Percentiles rank a stretch among this genome's conserved stretches.
These are phyloP conservation scores for Venturia nashicola DNA, from an alignment of 2,329 filamentous ascomycete genomes.

Conservation along the genomic window DNA sequence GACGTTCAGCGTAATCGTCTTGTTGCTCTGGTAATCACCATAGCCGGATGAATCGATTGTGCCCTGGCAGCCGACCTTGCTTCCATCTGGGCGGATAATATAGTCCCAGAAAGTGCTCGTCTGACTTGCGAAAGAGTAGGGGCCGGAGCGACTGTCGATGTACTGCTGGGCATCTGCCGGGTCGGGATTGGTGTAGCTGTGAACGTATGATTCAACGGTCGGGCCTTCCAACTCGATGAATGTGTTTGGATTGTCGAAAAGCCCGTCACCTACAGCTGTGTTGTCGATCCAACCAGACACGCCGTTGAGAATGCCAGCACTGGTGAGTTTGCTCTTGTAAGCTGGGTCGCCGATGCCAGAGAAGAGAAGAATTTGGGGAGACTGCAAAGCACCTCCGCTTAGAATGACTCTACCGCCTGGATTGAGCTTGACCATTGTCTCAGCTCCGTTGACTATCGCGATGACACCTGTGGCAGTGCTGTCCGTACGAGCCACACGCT, in stretches of 20 bases:
- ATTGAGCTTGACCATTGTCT: slow-evolving; percentile 20
- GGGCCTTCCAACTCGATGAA: slow-evolving; percentile 36
- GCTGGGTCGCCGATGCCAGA: slow-evolving; percentile 25
- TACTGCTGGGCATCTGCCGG: slow-evolving; percentile 33
- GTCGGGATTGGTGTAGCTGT: slow-evolving; percentile 30
- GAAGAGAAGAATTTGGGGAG: slow-evolving; percentile 23
- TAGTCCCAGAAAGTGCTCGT: slow-evolving; percentile 42
- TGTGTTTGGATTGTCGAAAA: slow-evolving; percentile 46
- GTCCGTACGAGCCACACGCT: slow-evolving; percentile 30
- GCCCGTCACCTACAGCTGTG: slow-evolving; percentile 34
- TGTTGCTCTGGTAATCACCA: slow-evolving; percentile 25
- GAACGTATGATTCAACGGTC: slow-evolving; percentile 31
- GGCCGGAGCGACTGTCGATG: slow-evolving; percentile 35
- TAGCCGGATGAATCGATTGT: slow-evolving; percentile 39
- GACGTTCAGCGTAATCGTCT: slow-evolving; percentile 43
- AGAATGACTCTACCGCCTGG: slow-evolving; percentile 23
- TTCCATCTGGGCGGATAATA: slow-evolving; percentile 30
- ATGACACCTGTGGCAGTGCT: slow-evolving; percentile 31
- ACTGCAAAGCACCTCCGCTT: slow-evolving; percentile 23
- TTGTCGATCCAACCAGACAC: slow-evolving; percentile 37
- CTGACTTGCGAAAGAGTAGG: slow-evolving; percentile 41
- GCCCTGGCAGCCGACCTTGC: slow-evolving; percentile 36
- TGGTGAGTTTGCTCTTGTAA: slow-evolving; percentile 20
- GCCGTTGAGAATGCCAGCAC: slow-evolving; percentile 23
- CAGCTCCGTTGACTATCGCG: slow-evolving; percentile 21